Evolutionary conservation across 306 rosid genomes (phyloP).

Genomic region (Vigna nakashimae): DNA sequence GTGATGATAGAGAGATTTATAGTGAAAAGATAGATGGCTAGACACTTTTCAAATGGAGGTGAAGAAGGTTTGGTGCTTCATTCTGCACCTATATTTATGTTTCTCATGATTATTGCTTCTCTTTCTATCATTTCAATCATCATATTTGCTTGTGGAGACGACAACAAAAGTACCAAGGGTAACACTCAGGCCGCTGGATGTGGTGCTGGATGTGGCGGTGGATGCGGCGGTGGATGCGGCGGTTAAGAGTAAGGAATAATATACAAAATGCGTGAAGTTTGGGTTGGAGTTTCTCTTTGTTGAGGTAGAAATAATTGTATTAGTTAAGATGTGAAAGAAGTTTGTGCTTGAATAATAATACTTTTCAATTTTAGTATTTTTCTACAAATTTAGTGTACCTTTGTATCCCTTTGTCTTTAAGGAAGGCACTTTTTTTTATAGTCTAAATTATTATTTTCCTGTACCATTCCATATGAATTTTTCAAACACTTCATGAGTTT

Average conservation of each 20-base stretch:
- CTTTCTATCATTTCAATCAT: not conserved
- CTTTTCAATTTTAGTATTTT: no score
- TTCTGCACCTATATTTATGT: not conserved
- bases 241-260: not conserved
- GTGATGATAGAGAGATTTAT: no score
- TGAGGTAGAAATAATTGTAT: not conserved
- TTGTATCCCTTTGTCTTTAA: no score
- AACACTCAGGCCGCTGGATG: no score
- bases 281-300: not conserved
- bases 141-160: constrained; percentile 4
- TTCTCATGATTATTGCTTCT: not conserved
- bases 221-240: not conserved
- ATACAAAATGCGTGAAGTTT: not conserved
- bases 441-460: no score
- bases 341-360: no score
- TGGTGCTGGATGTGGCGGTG: no score
- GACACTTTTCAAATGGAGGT: not conserved
- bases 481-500: no score
- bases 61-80: not conserved
- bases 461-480: no score
- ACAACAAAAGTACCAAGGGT: not conserved
- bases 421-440: no score
- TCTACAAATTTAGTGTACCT: no score
- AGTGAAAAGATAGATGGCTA: not conserved
- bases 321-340: no score